Base-by-base conservation (phyloP, 2,329 filamentous ascomycete genomes). In the Trichoderma asperellum region DNA sequence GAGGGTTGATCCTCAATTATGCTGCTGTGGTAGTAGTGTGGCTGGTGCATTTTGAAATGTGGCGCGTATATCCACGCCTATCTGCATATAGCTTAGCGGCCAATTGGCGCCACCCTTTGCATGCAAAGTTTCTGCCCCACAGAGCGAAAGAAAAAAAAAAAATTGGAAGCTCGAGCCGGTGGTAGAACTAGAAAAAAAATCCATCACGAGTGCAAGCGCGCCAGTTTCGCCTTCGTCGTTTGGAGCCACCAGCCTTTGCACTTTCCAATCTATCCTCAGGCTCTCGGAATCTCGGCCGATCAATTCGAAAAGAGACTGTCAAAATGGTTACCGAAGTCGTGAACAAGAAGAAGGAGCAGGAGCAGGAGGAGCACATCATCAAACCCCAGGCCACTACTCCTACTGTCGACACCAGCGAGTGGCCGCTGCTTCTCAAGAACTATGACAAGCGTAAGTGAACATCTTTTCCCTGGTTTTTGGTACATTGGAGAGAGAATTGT, bases 401-500 rank as follows among this genome's bases (percentile, higher is more conserved):
- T 74, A 84, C 89, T 71, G 86, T 96, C 76, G 91, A 96, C 83
- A 96, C 93, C 75, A 94, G 91, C 85, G 88, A 90, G 80, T 97
- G 94, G 93, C 96, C 96, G 76, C 86, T 98, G 77, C 87, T 98
- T 77, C 87, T 98, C 78, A 97, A 97, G 86, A 97, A 97, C 85
- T 98, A 96, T 84, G 92, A 94, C 82, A 92, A 94, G 79, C 86
- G 93, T 96, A 87, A 80, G 91, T 86, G 58, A 62, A 55, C 3
- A 7, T 24, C 11, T 14, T 10, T 34, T 35, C 5, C 24, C 29
- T 21, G 12, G 10, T 52, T 4, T 11, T 37, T 59, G 35, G 58
- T 7, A 16, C 24, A 27, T 53, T 58, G 62, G 8, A 35, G 55
- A 34, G 37, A 5, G 40, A 27, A 18, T 52, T 52, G 43, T 27